Conservation (phyloP, 345 rosid genomes). For the Geranium rotundifolium region DNA sequence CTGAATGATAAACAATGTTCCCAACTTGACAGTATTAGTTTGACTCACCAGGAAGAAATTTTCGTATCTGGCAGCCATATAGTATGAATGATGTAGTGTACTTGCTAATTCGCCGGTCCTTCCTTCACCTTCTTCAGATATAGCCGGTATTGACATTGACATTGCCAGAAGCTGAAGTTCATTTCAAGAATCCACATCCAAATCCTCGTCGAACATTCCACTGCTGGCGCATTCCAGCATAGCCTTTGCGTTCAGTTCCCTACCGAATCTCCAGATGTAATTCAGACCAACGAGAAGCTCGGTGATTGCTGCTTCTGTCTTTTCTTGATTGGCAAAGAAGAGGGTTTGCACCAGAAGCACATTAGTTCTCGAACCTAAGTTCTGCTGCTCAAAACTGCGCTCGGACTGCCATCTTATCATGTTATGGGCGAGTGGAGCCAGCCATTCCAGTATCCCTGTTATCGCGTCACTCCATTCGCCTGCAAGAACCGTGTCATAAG, state of each 20-base stretch:
- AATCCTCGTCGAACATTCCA: conserved; percentile 45
- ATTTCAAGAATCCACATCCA: conserved; percentile 16
- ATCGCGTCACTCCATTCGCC: conserved; percentile 79
- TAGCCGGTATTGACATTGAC: neutral
- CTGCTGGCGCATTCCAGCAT: conserved; percentile 57
- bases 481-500: conserved; percentile 57
- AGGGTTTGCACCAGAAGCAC: conserved; percentile 88
- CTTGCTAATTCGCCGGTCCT: neutral
- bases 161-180: neutral
- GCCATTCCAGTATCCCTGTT: conserved; percentile 72
- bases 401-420: conserved; percentile 97
- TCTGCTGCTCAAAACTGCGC: conserved; percentile 88
- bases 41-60: too few relatives aligned
- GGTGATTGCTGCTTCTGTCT: conserved; percentile 78
- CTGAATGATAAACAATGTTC: too few relatives aligned
- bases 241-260: conserved; percentile 69
- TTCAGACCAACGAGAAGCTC: conserved; percentile 97
- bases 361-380: conserved; percentile 64
- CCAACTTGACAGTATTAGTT: too few relatives aligned
- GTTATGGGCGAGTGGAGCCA: conserved; percentile 93
- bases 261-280: conserved; percentile 74
- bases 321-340: conserved; percentile 85
- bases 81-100: too few relatives aligned
- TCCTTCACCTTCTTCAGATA: neutral
- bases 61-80: too few relatives aligned